Conservation (phyloP, 108 stramenopile genomes). For the Cyclotella sp. region DNA sequence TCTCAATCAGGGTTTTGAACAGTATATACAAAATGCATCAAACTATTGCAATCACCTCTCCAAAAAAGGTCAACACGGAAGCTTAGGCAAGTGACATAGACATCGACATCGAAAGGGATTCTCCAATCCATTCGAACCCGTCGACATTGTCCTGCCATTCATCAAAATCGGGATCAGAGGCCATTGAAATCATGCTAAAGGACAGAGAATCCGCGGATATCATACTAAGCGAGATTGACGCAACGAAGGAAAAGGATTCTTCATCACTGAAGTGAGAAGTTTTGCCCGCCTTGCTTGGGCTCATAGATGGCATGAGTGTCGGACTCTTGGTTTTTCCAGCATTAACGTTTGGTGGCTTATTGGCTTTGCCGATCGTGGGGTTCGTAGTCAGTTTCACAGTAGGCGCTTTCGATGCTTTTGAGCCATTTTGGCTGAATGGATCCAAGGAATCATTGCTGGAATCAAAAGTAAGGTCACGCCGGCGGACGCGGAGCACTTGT, state of each 20-base stretch:
- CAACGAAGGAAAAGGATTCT: not conserved
- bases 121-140: not conserved
- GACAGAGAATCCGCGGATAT: not conserved
- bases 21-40: not conserved
- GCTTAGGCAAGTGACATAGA: not conserved
- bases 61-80: not conserved
- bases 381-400: not conserved
- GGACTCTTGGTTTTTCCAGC: not conserved
- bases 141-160: not conserved
- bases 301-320: not conserved
- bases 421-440: not conserved
- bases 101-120: constrained; percentile 1
- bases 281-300: constrained; percentile 9
- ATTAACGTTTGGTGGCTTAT: not conserved
- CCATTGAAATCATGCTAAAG: not conserved
- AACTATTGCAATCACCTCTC: not conserved
- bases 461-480: not conserved
- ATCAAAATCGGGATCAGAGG: not conserved
- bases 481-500: not conserved
- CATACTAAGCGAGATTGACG: constrained; percentile 1
- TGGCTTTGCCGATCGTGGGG: not conserved
- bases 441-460: not conserved
- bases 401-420: not conserved
- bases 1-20: too few species aligned
- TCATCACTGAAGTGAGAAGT: not conserved